Evolutionary conservation across 2,329 filamentous ascomycete genomes (phyloP), one percentile per base, ranked within the genome.

Genomic region (Fragosphaeria purpurea): DNA sequence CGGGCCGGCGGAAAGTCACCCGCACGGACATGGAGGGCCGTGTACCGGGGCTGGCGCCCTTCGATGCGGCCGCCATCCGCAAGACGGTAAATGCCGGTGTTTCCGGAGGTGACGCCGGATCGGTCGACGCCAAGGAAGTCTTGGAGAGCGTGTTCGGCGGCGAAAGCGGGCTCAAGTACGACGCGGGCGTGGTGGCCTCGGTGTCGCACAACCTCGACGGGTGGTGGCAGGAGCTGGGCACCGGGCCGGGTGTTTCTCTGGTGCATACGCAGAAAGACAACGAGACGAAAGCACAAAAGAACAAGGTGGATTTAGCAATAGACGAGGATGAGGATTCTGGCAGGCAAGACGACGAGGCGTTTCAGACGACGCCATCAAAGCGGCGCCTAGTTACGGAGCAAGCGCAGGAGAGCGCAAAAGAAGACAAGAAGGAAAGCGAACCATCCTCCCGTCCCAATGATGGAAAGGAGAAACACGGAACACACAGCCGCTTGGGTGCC

Each of bases 1-100:
- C 40, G 3, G 69, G 71, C 0, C 75, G 73, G 54, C 71, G 71
- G 42, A 74, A 69, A 53, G 60, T 71, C 6, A 67, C 68, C 5
- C 67, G 75, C 48, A 59, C 65, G 5, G 60, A 60, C 5, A 74
- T 74, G 5, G 71, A 73, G 44, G 68, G 68, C 5, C 73, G 70
- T 39, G 66, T 81, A 7, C 73, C 70, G 38, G 77, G 76, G 0
- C 67, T 81, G 4, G 74, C 70, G 0, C 67, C 70, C 1, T 80
- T 80, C 54, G 58, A 68, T 30, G 62, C 66, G 49, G 53, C 53
- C 1, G 61, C 62, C 4, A 77, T 75, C 68, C 66, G 61, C 50
- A 58, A 62, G 9, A 51, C 58, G 9, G 31, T 50, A 22, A 33
- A 46, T 2, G 10, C 30, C 12, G 12, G 5, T 2, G 52, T 13